Evolutionary conservation across 2,329 filamentous ascomycete species (phyloP), one percentile per base, ranked within the genome.

Genomic region (Ceratocystiopsis brevicomis): DNA sequence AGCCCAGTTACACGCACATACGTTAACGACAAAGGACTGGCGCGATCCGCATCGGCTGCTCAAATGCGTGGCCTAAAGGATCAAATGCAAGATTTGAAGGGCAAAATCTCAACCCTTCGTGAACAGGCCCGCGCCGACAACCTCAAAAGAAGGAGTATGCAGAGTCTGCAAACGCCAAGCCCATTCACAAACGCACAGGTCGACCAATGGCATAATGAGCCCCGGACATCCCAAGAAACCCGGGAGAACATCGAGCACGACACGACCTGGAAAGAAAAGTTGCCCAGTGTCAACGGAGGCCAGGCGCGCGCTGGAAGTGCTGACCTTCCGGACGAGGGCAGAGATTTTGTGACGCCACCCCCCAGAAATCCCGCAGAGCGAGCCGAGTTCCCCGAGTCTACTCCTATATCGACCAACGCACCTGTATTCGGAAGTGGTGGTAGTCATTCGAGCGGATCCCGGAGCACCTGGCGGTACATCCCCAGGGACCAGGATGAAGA

Each of bases 81-180:
- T 50, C 85, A 93, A 56, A 83, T 94, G 72, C 77, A 81, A 44
- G 84, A 81, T 43, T 66, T 94, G 39, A 87, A 86, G 55, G 83
- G 81, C 47, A 84, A 85, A 53, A 86, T 94, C 34, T 87, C 84
- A 1, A 80, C 68, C 15, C 60, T 94, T 37, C 80, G 82, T 52
- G 76, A 86, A 48, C 78, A 84, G 52, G 81, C 83, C 0, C 73
- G 81, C 17, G 81, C 81, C 45, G 86, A 93, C 52, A 85, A 73
- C 51, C 59, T 92, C 53, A 78, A 82, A 53, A 72, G 86, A 41
- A 73, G 78, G 44, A 93, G 83, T 56, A 59, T 87, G 42, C 78
- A 84, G 51, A 86, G 73, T 53, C 60, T 88, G 47, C 73, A 82
- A 35, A 80, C 77, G 1, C 76, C 78, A 0, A 90, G 80, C 53